Percentiles rank a stretch among this genome's conserved stretches.
Evolutionary conservation across 2,329 filamentous ascomycete genomes (phyloP).

Genomic region (Pyricularia sp.): DNA sequence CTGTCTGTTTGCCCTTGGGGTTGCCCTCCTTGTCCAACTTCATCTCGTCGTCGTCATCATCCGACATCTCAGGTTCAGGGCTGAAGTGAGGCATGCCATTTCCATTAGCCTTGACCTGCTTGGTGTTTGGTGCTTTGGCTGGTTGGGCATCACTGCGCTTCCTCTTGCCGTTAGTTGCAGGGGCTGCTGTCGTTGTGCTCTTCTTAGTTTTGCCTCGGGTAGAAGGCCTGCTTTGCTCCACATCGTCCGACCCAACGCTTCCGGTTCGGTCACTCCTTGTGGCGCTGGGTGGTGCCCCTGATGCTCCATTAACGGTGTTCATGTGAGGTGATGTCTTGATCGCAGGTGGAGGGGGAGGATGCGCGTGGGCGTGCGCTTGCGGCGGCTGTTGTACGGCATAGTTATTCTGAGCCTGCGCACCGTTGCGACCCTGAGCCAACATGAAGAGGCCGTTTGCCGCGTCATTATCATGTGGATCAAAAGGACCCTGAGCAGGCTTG

Average conservation of each 20-base stretch:
- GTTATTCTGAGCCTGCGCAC: constrained; percentile 38
- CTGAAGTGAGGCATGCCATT: constrained; percentile 14
- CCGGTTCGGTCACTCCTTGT: constrained; percentile 20
- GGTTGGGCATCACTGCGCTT: constrained; percentile 60
- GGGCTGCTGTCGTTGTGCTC: constrained; percentile 26
- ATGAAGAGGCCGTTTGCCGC: constrained; percentile 91
- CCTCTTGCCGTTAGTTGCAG: constrained; percentile 56
- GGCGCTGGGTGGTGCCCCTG: not conserved
- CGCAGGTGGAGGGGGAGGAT: constrained; percentile 27
- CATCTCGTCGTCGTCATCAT: constrained; percentile 43
- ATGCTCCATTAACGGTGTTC: not conserved
- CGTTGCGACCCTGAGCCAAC: constrained; percentile 64
- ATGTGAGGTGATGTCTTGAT: constrained; percentile 41
- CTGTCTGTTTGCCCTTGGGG: constrained; percentile 77
- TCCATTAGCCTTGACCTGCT: constrained; percentile 58
- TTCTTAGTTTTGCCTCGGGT: constrained; percentile 64
- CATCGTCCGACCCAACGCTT: constrained; percentile 65
- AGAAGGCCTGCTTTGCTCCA: constrained; percentile 56
- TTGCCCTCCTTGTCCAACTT: constrained; percentile 47
- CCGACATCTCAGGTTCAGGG: constrained; percentile 1
- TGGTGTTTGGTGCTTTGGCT: constrained; percentile 52
- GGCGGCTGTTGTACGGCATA: constrained; percentile 33
- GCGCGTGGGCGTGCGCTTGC: constrained; percentile 36
- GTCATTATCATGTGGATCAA: constrained; percentile 86
- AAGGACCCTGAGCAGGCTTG: constrained; percentile 52